Percentiles rank a stretch among this genome's conserved stretches.
phyloP scores from a whole-genome alignment of 768 basidiomycete species.

The Mycena olivaceomarginata region DNA sequence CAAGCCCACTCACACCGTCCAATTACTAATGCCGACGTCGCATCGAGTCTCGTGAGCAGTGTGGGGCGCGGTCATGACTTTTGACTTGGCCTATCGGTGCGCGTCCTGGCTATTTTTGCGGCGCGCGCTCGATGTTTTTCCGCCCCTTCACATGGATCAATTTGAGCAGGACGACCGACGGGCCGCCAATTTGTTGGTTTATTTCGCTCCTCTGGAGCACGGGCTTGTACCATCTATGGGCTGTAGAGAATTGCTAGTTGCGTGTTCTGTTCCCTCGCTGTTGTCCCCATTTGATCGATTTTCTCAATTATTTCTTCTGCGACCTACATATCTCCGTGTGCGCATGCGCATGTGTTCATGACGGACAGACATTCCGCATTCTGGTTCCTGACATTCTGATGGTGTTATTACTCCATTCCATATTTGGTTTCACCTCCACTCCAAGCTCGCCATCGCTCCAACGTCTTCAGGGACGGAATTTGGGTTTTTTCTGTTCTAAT shows the following conservation, averaged over 20 bases:
- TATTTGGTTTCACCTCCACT: neutral
- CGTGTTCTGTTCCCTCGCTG: too few species aligned
- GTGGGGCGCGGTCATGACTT: too few species aligned
- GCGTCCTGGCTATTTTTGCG: too few species aligned
- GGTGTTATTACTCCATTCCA: constrained; percentile 3
- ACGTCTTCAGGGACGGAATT: neutral
- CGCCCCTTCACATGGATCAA: neutral
- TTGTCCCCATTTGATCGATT: neutral
- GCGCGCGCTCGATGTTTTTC: neutral
- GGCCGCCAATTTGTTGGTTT: too few species aligned
- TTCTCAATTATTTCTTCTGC: neutral
- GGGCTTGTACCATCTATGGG: too few species aligned
- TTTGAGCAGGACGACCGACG: too few species aligned
- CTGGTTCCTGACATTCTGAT: constrained; percentile 24
- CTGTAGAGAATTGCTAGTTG: too few species aligned
- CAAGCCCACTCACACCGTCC: too few species aligned
- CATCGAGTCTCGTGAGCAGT: too few species aligned
- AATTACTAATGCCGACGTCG: too few species aligned
- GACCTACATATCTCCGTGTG: constrained; percentile 11
- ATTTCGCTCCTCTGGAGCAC: too few species aligned
- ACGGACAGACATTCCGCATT: neutral
- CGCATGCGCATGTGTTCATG: constrained; percentile 4
- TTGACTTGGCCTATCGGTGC: too few species aligned
- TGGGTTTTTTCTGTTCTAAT: neutral
- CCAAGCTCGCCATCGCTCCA: neutral